Evolutionary conservation across 345 rosid species (phyloP).

Genomic region (Boechera retrofracta): DNA sequence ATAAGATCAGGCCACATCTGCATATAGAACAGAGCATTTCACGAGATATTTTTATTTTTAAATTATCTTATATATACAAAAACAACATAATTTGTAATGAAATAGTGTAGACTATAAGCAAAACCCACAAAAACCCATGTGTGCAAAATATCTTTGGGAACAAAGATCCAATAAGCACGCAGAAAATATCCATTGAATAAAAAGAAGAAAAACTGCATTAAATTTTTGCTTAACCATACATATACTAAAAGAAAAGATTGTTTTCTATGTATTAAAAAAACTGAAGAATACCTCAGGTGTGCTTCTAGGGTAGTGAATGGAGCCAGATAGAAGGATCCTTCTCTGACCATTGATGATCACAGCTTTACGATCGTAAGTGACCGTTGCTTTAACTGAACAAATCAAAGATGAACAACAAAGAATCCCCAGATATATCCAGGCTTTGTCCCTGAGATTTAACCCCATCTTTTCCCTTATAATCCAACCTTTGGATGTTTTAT

Average conservation of each 20-base stretch:
- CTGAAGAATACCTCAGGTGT: conserved; percentile 55
- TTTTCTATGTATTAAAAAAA: background rate
- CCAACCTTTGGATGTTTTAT: background rate
- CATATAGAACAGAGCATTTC: conserved; percentile 30
- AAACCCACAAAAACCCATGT: conserved; percentile 17
- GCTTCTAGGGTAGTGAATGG: conserved; percentile 70
- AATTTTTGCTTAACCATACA: background rate
- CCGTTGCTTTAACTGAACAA: conserved; percentile 36
- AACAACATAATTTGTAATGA: background rate
- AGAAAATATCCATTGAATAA: background rate
- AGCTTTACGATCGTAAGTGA: conserved; percentile 58
- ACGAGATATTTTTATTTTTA: background rate
- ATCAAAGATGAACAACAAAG: conserved; percentile 41
- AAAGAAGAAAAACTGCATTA: background rate
- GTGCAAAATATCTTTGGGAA: conserved; percentile 1
- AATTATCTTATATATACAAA: background rate
- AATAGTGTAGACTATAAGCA: conserved; percentile 25
- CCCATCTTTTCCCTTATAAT: conserved; percentile 16
- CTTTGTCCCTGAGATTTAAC: conserved; percentile 15
- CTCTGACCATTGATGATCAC: conserved; percentile 59
- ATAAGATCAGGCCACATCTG: conserved; percentile 89
- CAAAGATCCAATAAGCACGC: background rate
- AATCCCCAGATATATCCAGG: conserved; percentile 31
- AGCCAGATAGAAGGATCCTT: conserved; percentile 63
- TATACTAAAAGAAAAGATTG: background rate